A percentile compares a stretch with the other conserved stretches of the same genome.
Conservation (phyloP, 306 rosid genomes). For the Cicer judaicum region DNA sequence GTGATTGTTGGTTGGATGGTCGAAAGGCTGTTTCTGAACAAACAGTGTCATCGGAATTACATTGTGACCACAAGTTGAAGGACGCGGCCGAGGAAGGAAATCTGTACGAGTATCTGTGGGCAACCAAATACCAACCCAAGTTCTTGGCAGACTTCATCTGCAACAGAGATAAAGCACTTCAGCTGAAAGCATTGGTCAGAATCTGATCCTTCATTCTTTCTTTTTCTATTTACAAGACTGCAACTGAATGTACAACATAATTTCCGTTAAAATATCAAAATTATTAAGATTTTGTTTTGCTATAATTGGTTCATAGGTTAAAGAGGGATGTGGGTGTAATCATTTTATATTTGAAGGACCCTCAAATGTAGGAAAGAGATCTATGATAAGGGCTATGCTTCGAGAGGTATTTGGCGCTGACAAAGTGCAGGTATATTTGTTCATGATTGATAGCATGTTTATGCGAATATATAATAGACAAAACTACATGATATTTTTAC, state of each 20-base stretch:
- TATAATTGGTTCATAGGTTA: conserved; percentile 45
- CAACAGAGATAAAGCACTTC: conserved; percentile 57
- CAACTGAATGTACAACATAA: not conserved
- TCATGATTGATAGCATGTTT: not conserved
- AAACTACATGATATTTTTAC: conserved; percentile 3
- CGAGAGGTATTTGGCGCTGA: conserved; percentile 68
- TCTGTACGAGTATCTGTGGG: conserved; percentile 59
- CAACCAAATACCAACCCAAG: conserved; percentile 65
- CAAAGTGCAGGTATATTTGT: conserved; percentile 52
- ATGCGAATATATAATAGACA: not conserved
- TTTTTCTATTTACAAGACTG: not conserved
- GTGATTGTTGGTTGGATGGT: conserved; percentile 28
- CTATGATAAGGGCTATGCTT: conserved; percentile 87
- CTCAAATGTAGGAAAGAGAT: conserved; percentile 75
- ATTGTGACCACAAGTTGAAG: conserved; percentile 17
- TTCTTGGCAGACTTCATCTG: conserved; percentile 72
- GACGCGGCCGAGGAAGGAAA: not conserved
- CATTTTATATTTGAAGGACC: conserved; percentile 90
- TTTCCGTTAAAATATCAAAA: not conserved
- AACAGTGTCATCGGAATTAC: conserved; percentile 21
- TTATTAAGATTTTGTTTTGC: not conserved
- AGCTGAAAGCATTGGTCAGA: conserved; percentile 59
- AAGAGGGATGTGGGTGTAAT: conserved; percentile 52
- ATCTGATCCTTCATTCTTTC: not conserved
- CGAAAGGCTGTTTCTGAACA: conserved; percentile 43